These are phyloP conservation scores for Punica granatum DNA, from an alignment of 345 rosid genomes.

Conservation along the genomic window DNA sequence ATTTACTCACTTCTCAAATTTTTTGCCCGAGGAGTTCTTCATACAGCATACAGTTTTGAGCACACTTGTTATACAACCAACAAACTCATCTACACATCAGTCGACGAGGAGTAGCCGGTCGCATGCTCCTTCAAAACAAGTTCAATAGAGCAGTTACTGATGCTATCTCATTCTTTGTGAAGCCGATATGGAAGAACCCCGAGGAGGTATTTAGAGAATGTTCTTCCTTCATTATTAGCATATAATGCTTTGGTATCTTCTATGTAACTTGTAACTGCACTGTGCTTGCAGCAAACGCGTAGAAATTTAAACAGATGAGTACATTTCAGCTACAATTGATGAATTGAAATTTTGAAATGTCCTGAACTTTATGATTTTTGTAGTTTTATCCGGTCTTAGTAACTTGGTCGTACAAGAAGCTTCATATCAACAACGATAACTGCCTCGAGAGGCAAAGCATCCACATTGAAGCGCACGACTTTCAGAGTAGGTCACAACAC, in stretches of 20 bases:
- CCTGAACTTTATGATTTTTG: neutral
- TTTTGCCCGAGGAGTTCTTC: neutral
- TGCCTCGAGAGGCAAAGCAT: too few species aligned
- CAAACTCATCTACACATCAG: neutral
- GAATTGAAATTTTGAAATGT: too few species aligned
- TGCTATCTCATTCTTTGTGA: neutral
- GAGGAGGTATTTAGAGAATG: neutral
- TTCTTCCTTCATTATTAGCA: neutral
- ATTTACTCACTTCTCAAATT: neutral
- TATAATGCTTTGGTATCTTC: too few species aligned
- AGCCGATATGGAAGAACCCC: neutral
- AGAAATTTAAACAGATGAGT: neutral
- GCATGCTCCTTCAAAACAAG: neutral
- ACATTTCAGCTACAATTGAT: too few species aligned
- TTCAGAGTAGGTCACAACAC: too few species aligned
- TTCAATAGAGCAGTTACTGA: neutral
- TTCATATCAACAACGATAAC: too few species aligned
- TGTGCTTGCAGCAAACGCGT: neutral
- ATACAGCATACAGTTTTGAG: neutral
- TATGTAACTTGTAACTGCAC: neutral
- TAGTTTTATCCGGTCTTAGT: too few species aligned
- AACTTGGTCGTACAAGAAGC: too few species aligned
- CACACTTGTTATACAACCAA: neutral
- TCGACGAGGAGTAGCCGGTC: neutral
- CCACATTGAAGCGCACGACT: too few species aligned